These are phyloP conservation scores for Lactarius hengduanensis DNA, from an alignment of 768 basidiomycete species.

Conservation along the genomic window DNA sequence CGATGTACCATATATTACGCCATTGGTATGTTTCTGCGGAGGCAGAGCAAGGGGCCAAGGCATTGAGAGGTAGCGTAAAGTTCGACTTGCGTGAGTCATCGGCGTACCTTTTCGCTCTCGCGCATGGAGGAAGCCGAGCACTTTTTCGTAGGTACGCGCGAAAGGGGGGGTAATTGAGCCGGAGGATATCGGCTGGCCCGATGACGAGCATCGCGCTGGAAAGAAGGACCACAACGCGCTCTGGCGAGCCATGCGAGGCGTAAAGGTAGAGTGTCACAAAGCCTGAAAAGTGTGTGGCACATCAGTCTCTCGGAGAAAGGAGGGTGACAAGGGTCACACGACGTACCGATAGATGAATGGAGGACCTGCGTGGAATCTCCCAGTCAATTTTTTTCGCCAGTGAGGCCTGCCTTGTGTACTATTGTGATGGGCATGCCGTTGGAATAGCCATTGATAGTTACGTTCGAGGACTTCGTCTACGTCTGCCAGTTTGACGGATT, in stretches of 20 bases:
- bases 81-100: neutral
- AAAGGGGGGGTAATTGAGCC: constrained; percentile 65
- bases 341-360: constrained; percentile 86
- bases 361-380: constrained; percentile 85
- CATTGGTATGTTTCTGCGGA: constrained; percentile 66
- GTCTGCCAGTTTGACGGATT: constrained; percentile 26
- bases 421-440: constrained; percentile 9
- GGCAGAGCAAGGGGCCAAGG: neutral
- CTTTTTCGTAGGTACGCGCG: constrained; percentile 66
- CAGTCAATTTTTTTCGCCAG: constrained; percentile 53
- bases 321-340: constrained; percentile 19
- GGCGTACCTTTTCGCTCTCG: constrained; percentile 73
- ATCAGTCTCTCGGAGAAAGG: neutral
- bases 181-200: constrained; percentile 70
- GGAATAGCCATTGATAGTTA: constrained; percentile 15
- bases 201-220: constrained; percentile 66
- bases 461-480: constrained; percentile 27
- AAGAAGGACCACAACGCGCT: constrained; percentile 58
- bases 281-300: constrained; percentile 39
- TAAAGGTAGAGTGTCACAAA: constrained; percentile 65
- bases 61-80: neutral
- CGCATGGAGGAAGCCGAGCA: constrained; percentile 86
- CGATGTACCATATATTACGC: constrained; percentile 89
- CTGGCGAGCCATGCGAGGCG: constrained; percentile 45
- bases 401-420: neutral